Percentiles rank a stretch among this genome's conserved stretches.
phyloP scores from a whole-genome alignment of 306 rosid genomes.

The Acmispon strigosus region DNA sequence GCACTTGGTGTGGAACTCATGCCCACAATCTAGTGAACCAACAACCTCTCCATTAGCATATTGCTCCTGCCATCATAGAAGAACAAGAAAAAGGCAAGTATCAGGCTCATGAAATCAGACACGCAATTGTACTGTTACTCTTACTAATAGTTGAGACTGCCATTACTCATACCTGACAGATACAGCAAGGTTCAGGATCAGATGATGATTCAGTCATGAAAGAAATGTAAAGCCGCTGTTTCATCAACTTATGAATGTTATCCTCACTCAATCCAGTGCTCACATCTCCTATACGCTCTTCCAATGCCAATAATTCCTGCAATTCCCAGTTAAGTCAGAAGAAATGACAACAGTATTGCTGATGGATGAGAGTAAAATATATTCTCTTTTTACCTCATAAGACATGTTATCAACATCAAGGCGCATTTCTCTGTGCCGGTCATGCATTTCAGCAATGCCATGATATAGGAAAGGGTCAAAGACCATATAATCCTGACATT shows the following conservation, averaged over 20 bases:
- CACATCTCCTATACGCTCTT: constrained; percentile 82
- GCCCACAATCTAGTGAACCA: constrained; percentile 84
- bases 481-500: constrained; percentile 67
- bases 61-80: constrained; percentile 47
- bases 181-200: constrained; percentile 73
- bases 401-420: constrained; percentile 96
- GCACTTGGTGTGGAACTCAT: constrained; percentile 70
- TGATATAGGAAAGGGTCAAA: constrained; percentile 71
- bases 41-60: constrained; percentile 56
- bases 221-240: constrained; percentile 30
- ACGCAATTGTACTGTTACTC: neutral
- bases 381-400: constrained; percentile 58
- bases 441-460: constrained; percentile 80
- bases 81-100: neutral
- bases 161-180: constrained; percentile 60
- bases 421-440: constrained; percentile 93
- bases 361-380: constrained; percentile 9
- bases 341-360: constrained; percentile 18
- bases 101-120: neutral
- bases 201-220: constrained; percentile 26
- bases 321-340: constrained; percentile 25
- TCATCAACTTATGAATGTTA: constrained; percentile 47
- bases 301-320: constrained; percentile 85
- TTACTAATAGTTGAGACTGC: neutral
- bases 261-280: constrained; percentile 73